phyloP scores from a whole-genome alignment of 2,329 filamentous ascomycete species.

The Phyllosticta paracitricarpa region DNA sequence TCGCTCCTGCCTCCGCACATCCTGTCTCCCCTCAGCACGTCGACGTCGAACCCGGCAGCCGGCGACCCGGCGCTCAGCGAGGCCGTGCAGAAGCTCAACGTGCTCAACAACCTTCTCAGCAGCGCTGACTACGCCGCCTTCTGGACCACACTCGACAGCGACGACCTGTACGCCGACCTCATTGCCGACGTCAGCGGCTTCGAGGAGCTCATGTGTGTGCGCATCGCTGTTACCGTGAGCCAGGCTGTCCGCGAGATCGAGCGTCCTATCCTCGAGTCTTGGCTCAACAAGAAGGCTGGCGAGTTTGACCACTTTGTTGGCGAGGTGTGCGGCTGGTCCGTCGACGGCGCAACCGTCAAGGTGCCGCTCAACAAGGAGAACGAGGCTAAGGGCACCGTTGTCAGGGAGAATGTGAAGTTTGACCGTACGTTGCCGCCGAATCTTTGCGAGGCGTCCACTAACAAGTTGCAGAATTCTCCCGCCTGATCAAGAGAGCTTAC shows the following conservation, averaged over 20 bases:
- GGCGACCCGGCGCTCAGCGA: slow-evolving; percentile 67
- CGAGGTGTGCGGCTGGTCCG: slow-evolving; percentile 65
- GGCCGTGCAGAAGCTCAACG: slow-evolving; percentile 78
- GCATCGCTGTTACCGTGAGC: slow-evolving; percentile 79
- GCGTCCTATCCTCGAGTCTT: slow-evolving; percentile 36
- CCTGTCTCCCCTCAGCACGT: slow-evolving; percentile 50
- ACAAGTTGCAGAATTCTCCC: slow-evolving; percentile 48
- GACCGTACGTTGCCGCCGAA: slow-evolving; percentile 45
- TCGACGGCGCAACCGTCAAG: slow-evolving; percentile 57
- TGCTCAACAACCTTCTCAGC: slow-evolving; percentile 78
- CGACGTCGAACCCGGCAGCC: slow-evolving; percentile 39
- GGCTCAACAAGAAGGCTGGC: slow-evolving; percentile 37
- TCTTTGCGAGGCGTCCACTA: not conserved
- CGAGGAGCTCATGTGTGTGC: slow-evolving; percentile 83
- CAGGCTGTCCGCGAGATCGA: slow-evolving; percentile 73
- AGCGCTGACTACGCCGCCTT: slow-evolving; percentile 84
- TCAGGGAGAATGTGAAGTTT: slow-evolving; percentile 85
- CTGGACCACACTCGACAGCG: slow-evolving; percentile 85
- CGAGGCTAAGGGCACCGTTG: slow-evolving; percentile 84
- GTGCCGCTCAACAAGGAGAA: slow-evolving; percentile 93
- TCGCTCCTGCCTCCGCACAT: slow-evolving; percentile 85
- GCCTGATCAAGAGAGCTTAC: slow-evolving; percentile 75
- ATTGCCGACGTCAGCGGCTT: slow-evolving; percentile 91
- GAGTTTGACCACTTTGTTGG: slow-evolving; percentile 42
- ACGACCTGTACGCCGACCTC: slow-evolving; percentile 92